Evolutionary conservation across 495 filamentous ascomycete genomes (phyloP).

Genomic region (Hypoxylon trugodes): DNA sequence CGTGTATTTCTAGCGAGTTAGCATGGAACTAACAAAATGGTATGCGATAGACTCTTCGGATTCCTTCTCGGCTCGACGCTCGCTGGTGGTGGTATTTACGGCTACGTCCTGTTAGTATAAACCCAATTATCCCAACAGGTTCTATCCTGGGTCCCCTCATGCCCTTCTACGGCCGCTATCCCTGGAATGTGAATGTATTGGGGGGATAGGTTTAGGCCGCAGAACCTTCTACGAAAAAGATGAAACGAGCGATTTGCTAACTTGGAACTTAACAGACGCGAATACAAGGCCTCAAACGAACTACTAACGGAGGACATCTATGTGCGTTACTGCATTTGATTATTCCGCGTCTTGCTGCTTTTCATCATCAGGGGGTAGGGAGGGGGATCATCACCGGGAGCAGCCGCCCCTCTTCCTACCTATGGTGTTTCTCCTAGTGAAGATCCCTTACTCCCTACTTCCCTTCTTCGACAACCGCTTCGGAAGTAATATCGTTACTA

Average conservation of each 20-base stretch:
- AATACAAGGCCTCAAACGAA: slow-evolving; percentile 94
- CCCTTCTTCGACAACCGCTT: slow-evolving; percentile 19
- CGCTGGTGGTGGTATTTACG: slow-evolving; percentile 83
- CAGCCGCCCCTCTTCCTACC: slow-evolving; percentile 17
- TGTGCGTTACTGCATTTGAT: slow-evolving; percentile 71
- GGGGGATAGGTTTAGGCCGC: background rate
- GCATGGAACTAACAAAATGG: slow-evolving; percentile 15
- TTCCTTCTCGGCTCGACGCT: slow-evolving; percentile 88
- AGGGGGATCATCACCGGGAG: slow-evolving; percentile 12
- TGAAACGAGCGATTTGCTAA: slow-evolving; percentile 25
- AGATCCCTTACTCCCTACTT: slow-evolving; percentile 1
- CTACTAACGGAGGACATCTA: slow-evolving; percentile 95
- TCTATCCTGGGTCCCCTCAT: background rate
- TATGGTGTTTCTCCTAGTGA: background rate
- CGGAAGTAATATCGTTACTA: slow-evolving; percentile 31
- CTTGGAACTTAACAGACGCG: slow-evolving; percentile 55
- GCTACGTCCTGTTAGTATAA: slow-evolving; percentile 72
- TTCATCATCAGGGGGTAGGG: slow-evolving; percentile 26
- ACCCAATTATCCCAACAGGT: background rate
- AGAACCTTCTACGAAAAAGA: background rate
- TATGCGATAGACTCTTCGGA: slow-evolving; percentile 75
- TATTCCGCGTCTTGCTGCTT: slow-evolving; percentile 37
- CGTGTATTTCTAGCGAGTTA: background rate
- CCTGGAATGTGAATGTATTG: background rate
- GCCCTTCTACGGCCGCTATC: background rate